Conservation (phyloP, 1,139 yeast species). For the Blastobotrys aristatus region DNA sequence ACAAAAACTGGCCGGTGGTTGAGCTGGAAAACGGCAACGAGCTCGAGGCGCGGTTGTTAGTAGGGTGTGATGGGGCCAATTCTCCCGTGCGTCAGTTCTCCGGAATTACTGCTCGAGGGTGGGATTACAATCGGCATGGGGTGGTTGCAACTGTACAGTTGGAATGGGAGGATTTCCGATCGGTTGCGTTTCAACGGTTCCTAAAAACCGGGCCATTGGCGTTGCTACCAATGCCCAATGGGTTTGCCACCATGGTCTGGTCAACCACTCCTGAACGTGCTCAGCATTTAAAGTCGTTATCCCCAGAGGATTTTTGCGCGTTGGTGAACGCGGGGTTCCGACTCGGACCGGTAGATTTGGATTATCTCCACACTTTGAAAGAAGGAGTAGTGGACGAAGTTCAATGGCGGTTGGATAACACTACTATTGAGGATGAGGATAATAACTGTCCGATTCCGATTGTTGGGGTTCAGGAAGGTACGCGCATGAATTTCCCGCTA, state of each 20-base stretch:
- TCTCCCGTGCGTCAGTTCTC: constrained; percentile 88
- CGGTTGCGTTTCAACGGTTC: constrained; percentile 90
- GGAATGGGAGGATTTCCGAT: constrained; percentile 64
- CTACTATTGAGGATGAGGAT: constrained; percentile 42
- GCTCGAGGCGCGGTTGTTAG: constrained; percentile 64
- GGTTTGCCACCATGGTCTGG: constrained; percentile 90
- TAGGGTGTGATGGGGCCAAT: constrained; percentile 96
- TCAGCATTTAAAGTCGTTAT: constrained; percentile 51
- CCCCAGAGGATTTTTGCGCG: constrained; percentile 58
- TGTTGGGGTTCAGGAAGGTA: constrained; percentile 49
- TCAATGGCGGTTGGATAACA: constrained; percentile 57
- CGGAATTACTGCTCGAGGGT: constrained; percentile 79
- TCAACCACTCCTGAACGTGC: constrained; percentile 78
- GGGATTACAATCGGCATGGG: constrained; percentile 86
- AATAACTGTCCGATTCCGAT: constrained; percentile 61
- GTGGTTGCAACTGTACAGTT: constrained; percentile 82
- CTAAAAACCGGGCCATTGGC: constrained; percentile 93
- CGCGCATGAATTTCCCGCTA: constrained; percentile 87
- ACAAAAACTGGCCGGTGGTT: constrained; percentile 66
- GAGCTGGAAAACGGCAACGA: constrained; percentile 60
- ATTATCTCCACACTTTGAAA: constrained; percentile 56
- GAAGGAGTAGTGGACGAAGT: constrained; percentile 43
- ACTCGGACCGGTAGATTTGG: constrained; percentile 70
- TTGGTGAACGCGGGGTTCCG: constrained; percentile 84
- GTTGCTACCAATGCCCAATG: constrained; percentile 77